Evolutionary conservation across 192 early-diverging fungal species (phyloP).

Genomic region (Podila epicladia): DNA sequence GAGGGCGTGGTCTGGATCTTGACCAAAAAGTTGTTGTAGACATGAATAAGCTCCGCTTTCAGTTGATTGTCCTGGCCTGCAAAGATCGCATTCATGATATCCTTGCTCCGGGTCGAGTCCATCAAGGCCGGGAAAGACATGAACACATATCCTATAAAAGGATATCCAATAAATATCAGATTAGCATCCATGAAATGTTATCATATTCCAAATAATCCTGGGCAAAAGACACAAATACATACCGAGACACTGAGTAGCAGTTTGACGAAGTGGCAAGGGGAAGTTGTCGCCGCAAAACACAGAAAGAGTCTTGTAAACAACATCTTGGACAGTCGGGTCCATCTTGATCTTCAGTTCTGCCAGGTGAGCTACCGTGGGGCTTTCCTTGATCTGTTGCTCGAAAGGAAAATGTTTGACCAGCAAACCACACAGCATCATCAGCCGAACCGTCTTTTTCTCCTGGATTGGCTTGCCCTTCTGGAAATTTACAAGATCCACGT

Average conservation of each 20-base stretch:
- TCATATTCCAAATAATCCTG: no score
- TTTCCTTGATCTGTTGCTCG: constrained; percentile 47
- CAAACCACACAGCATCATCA: constrained; percentile 79
- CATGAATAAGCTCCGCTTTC: constrained; percentile 22
- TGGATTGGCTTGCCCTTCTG: constrained; percentile 55
- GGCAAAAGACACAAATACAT: no score
- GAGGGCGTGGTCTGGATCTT: constrained; percentile 25
- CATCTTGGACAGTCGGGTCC: constrained; percentile 13
- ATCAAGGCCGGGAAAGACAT: constrained; percentile 76
- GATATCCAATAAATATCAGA: background rate
- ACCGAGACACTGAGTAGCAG: constrained; percentile 69
- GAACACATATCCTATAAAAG: constrained; percentile 69
- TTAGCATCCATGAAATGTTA: constrained; percentile 9
- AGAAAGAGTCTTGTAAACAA: constrained; percentile 16
- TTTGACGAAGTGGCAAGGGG: constrained; percentile 56
- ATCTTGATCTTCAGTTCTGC: constrained; percentile 32
- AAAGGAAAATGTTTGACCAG: constrained; percentile 85
- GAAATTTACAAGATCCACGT: constrained; percentile 61
- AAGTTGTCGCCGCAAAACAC: constrained; percentile 10
- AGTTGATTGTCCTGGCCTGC: constrained; percentile 14
- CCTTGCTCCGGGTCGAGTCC: constrained; percentile 58
- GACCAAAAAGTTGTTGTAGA: constrained; percentile 19
- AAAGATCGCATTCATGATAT: constrained; percentile 78
- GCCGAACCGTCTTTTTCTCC: constrained; percentile 59
- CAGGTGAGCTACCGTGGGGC: constrained; percentile 30